Evolutionary conservation across 768 basidiomycete genomes (phyloP), one percentile per base, ranked within the genome.

Genomic region (Leccinum truebloodii): DNA sequence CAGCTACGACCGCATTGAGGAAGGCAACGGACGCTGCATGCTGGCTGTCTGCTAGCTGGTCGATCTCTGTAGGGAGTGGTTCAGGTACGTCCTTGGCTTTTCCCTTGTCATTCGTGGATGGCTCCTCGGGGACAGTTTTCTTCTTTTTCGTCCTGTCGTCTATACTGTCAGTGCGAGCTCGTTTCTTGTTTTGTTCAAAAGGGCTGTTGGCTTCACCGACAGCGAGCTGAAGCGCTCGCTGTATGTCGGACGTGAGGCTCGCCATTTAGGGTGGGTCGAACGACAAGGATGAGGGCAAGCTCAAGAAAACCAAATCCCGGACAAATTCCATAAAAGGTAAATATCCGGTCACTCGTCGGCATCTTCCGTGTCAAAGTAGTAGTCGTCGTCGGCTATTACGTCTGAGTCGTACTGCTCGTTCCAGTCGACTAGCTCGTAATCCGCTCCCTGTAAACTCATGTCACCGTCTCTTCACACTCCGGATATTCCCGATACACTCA

Each of bases 391-490:
- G 20, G 39, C 8, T 7, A 84, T 12, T 34, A 34, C 83, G 22
- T 62, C 72, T 1, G 32, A 34, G 65, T 89, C 89, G 74, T 88
- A 81, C 44, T 76, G 77, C 58, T 92, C 90, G 66, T 85, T 83
- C 89, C 90, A 92, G 69, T 92, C 90, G 9, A 89, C 81, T 54
- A 70, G 69, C 60, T 88, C 88, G 59, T 92, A 92, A 64, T 90
- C 83, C 34, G 87, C 81, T 5, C 80, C 78, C 90, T 92, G 24
- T 58, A 34, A 55, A 22, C 57, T 54, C 51, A 7, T 46, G 54
- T 62, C 56, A 58, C 52, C n/a, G 49, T 30, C 18, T 7, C 35
- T 39, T 13, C 18, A 24, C 9, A 4, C 4, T 26, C 20, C 7
- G 52, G n/a, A 10, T 8, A 22, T 30, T 34, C 18, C 9, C 16